Percentiles rank a stretch among this genome's conserved stretches.
These are phyloP conservation scores for Diaporthe vexans DNA, from an alignment of 2,329 filamentous ascomycete genomes.

Conservation along the genomic window DNA sequence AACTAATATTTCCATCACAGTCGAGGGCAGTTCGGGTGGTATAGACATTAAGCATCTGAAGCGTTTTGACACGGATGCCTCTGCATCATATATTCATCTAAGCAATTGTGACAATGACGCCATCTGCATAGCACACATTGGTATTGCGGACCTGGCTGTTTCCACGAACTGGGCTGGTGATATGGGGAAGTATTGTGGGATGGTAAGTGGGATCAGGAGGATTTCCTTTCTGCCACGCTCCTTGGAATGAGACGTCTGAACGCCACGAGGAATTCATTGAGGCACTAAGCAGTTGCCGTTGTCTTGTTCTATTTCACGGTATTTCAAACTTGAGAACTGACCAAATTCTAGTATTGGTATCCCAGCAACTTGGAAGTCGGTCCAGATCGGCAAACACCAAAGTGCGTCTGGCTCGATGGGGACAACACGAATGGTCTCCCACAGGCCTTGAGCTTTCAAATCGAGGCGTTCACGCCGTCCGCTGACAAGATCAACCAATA, in stretches of 20 bases:
- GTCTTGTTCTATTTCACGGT: too few species aligned
- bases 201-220: not conserved
- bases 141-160: not conserved
- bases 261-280: not conserved
- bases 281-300: not conserved
- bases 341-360: not conserved
- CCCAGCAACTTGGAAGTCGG: not conserved
- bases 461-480: not conserved
- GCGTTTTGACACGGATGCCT: too few species aligned
- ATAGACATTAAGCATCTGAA: not conserved
- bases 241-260: too few species aligned
- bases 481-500: not conserved
- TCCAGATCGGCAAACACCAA: not conserved
- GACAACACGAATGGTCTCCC: not conserved
- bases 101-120: not conserved
- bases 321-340: not conserved
- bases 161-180: not conserved
- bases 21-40: not conserved
- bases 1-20: not conserved
- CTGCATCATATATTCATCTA: not conserved
- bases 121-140: not conserved
- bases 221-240: too few species aligned
- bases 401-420: constrained; percentile 11
- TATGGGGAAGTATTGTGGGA: not conserved
- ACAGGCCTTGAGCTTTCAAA: constrained; percentile 2